Evolutionary conservation across 164 flowering plant species (phyloP), one percentile per base, ranked within the genome.

Genomic region (Tetracentron sinense): DNA sequence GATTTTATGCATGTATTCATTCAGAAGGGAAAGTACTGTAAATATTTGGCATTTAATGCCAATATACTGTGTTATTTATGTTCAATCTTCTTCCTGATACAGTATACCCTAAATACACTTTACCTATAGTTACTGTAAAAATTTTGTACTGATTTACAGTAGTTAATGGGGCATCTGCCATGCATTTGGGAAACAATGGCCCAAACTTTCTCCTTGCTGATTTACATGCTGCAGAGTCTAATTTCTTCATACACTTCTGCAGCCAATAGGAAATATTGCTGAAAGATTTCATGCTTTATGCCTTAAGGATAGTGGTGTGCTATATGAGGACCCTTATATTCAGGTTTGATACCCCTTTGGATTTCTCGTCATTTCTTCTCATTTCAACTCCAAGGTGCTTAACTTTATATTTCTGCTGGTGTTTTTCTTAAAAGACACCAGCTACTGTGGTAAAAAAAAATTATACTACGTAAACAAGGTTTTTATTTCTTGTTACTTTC

Each of bases 291-390:
- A 78, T 78, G 85, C 87, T 46, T 76, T 95, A 57, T 88, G 97
- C 81, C 62, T 92, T 70, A 95, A 92, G 67, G 98, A 95, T 70
- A 95, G 98, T 67, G 99, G 99, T 54, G 95, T 95, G 49, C 72
- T 95, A 22, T 95, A 95, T 33, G 99, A 95, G 70, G 99, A 95
- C 74, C 91, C 92, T 38, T 65, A 87, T 64, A 76, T 92, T 76
- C 99, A 95, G 99, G 99, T 92, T 52, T 33, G 50, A 46, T 17
- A 6, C 47, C 59, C 2, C 54, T 46, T 42, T 20, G 17, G 38
- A n/a, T n/a, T n/a, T 21, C n/a, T 54, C 44, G 4, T 29, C 31
- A 2, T 14, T 19, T 30, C 17, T 33, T n/a, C 21, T 26, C 7
- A 28, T 11, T 20, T 46, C 21, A 8, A 27, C 53, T 55, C 19